Percentiles rank a stretch among this genome's conserved stretches.
Conservation (phyloP, 202 grass and related monocot genomes). For the Hordeum pubiflorum region DNA sequence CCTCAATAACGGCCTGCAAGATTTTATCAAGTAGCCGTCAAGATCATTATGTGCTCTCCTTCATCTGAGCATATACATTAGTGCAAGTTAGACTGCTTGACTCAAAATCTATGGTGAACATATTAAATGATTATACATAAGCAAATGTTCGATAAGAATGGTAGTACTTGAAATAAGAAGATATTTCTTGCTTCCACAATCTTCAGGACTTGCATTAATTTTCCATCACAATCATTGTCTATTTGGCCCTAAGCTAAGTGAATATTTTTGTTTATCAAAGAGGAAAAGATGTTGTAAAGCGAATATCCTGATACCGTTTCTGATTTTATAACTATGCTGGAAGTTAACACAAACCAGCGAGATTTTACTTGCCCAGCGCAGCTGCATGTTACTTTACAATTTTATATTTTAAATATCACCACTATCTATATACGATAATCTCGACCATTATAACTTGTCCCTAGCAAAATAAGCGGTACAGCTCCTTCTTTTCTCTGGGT, state of each 20-base stretch:
- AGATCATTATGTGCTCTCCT: not conserved
- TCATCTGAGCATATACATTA: conserved; percentile 2
- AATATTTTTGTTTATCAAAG: not conserved
- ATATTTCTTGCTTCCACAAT: conserved; percentile 33
- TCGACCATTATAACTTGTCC: not conserved
- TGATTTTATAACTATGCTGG: not conserved
- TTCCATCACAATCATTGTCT: not conserved
- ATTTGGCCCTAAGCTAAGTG: not conserved
- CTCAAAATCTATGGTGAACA: not conserved
- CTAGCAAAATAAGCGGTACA: not conserved
- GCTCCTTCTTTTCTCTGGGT: not conserved
- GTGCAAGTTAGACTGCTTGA: not conserved
- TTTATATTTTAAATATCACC: not conserved
- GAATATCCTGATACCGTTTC: not conserved
- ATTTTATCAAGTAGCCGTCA: conserved; percentile 1
- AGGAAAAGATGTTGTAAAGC: not conserved
- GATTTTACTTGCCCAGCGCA: not conserved
- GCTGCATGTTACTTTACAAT: not conserved
- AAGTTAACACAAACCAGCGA: not conserved
- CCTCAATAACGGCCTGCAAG: conserved; percentile 66
- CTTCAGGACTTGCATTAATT: conserved; percentile 2
- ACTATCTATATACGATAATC: not conserved
- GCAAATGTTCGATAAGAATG: not conserved
- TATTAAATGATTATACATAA: not conserved
- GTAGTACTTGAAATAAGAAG: conserved; percentile 8